Conservation (phyloP, 371 early-diverging fungal species). For the Mortierella sp. region DNA sequence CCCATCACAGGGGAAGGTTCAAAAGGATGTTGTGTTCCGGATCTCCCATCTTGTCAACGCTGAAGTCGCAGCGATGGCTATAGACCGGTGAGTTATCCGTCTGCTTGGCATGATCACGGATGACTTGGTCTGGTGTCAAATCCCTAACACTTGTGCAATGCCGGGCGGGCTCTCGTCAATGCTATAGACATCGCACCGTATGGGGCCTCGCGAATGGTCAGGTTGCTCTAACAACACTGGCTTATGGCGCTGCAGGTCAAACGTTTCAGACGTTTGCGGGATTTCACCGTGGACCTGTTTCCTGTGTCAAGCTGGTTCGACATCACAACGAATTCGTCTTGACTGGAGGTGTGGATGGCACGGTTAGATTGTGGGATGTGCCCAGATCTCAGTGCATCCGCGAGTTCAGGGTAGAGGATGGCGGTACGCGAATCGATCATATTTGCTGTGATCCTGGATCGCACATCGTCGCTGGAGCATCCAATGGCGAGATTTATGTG, state of each 20-base stretch:
- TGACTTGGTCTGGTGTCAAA: too few species aligned
- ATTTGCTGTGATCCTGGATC: constrained; percentile 45
- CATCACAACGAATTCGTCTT: constrained; percentile 26
- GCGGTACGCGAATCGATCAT: constrained; percentile 16
- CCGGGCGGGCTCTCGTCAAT: background rate
- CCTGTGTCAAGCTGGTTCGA: constrained; percentile 35
- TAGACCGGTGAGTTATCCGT: constrained; percentile 35
- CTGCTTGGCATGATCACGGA: too few species aligned
- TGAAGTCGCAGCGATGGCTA: constrained; percentile 27
- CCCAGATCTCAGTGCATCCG: constrained; percentile 24
- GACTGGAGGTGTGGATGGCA: constrained; percentile 43
- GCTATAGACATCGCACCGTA: constrained; percentile 28
- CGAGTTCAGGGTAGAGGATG: constrained; percentile 21
- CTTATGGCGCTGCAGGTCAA: constrained; percentile 24
- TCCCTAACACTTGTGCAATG: too few species aligned
- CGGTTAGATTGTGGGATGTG: constrained; percentile 40
- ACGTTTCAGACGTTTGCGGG: constrained; percentile 38
- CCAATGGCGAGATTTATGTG: constrained; percentile 35
- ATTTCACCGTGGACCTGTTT: constrained; percentile 31
- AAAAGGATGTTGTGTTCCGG: constrained; percentile 29
- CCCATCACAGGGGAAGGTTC: constrained; percentile 29
- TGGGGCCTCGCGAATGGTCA: constrained; percentile 48
- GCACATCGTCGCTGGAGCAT: constrained; percentile 33
- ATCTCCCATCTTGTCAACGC: constrained; percentile 10
- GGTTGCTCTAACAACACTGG: constrained; percentile 22